phyloP scores from a whole-genome alignment of 139 green algal species.

The Zygnema circumcarinatum region DNA sequence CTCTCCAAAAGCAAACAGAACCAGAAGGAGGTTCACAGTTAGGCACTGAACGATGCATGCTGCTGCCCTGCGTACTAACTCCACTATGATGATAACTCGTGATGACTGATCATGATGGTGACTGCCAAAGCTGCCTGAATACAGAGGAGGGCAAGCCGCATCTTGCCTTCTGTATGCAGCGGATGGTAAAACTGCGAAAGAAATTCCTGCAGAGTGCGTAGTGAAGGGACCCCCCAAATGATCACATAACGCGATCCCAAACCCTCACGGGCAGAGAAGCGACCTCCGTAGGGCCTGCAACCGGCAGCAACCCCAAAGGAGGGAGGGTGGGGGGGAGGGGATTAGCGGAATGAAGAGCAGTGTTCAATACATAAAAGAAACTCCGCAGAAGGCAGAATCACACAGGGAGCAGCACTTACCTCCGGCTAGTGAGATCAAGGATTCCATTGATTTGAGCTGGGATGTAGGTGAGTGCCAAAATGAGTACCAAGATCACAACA shows the following conservation, averaged over 20 bases:
- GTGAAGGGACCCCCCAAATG: conserved; percentile 6
- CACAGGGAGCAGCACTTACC: neutral
- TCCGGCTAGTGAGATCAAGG: conserved; percentile 10
- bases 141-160: too few relatives aligned
- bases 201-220: conserved; percentile 31
- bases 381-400: too few relatives aligned
- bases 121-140: too few relatives aligned
- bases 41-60: too few relatives aligned
- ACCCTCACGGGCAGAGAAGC: neutral
- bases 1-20: neutral
- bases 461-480: conserved; percentile 9
- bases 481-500: conserved; percentile 13
- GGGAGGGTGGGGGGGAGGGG: neutral
- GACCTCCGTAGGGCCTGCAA: conserved; percentile 20
- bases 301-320: neutral
- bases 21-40: too few relatives aligned
- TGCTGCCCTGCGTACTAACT: too few relatives aligned
- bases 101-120: too few relatives aligned
- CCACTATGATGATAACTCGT: too few relatives aligned
- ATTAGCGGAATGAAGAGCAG: too few relatives aligned
- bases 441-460: conserved; percentile 41
- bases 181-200: conserved; percentile 30
- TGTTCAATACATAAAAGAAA: too few relatives aligned
- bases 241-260: conserved; percentile 32
- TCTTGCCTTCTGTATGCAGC: conserved; percentile 6